These are phyloP conservation scores for Cystobasidiaceae sp. DNA, from an alignment of 1,284 basidiomycete species.

Conservation along the genomic window DNA sequence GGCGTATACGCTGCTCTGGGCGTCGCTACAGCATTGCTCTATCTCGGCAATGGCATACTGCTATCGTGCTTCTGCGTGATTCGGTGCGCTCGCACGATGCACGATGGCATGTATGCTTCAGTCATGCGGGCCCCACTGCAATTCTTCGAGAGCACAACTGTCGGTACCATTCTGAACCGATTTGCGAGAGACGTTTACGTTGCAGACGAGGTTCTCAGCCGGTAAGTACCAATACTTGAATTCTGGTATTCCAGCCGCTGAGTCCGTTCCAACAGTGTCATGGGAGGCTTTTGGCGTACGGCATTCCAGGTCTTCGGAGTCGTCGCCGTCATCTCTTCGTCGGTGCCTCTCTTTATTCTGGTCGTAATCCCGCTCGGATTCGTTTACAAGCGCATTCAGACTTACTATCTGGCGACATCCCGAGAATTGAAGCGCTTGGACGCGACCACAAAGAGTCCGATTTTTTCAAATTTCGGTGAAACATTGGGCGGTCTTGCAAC, in stretches of 20 bases:
- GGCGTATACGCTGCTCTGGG: slow-evolving; percentile 39
- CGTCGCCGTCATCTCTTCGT: slow-evolving; percentile 70
- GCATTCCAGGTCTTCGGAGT: slow-evolving; percentile 61
- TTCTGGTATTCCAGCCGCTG: too few species aligned
- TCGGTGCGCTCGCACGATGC: slow-evolving; percentile 57
- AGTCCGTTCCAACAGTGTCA: neutral
- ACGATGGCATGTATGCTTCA: slow-evolving; percentile 59
- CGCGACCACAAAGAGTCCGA: slow-evolving; percentile 80
- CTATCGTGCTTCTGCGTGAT: slow-evolving; percentile 76
- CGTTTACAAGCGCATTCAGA: slow-evolving; percentile 49
- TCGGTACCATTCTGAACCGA: slow-evolving; percentile 61
- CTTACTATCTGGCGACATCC: slow-evolving; percentile 51
- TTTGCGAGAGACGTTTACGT: slow-evolving; percentile 92
- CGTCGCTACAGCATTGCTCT: slow-evolving; percentile 22
- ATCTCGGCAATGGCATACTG: slow-evolving; percentile 45
- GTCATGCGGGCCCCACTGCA: slow-evolving; percentile 75
- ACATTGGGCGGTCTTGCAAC: slow-evolving; percentile 76
- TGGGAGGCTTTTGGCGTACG: slow-evolving; percentile 47
- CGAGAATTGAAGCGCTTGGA: slow-evolving; percentile 73
- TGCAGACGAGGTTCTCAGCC: slow-evolving; percentile 70
- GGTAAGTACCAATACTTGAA: slow-evolving; percentile 56
- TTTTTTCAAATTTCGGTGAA: slow-evolving; percentile 71
- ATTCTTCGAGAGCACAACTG: slow-evolving; percentile 59
- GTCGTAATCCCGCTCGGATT: slow-evolving; percentile 58
- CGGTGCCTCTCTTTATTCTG: slow-evolving; percentile 66